phyloP scores from a whole-genome alignment of 148 eudicot species.

The Drosera capensis region DNA sequence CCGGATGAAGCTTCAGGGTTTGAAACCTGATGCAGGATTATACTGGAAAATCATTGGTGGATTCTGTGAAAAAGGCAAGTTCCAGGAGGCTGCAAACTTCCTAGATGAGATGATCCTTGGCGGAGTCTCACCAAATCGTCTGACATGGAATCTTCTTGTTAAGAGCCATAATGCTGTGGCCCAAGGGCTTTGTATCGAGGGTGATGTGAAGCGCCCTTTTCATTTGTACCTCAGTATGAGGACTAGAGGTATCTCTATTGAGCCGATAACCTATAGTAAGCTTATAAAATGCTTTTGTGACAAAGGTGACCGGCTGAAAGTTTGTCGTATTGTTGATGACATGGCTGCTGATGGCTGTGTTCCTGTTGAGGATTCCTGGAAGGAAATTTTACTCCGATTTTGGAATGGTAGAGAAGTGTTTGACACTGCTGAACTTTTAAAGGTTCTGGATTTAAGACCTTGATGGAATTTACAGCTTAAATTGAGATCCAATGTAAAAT shows the following conservation, averaged over 20 bases:
- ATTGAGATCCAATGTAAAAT: neutral
- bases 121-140: conserved; percentile 56
- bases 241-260: conserved; percentile 65
- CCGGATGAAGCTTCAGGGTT: conserved; percentile 80
- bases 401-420: conserved; percentile 35
- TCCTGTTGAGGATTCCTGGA: conserved; percentile 62
- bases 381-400: conserved; percentile 28
- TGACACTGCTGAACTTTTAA: conserved; percentile 33
- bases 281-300: conserved; percentile 41
- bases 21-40: conserved; percentile 81
- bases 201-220: conserved; percentile 47
- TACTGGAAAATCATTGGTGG: conserved; percentile 55
- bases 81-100: conserved; percentile 73
- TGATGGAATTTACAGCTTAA: conserved; percentile 5
- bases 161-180: conserved; percentile 51
- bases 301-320: conserved; percentile 55
- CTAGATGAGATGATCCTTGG: conserved; percentile 89
- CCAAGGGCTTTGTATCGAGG: conserved; percentile 45
- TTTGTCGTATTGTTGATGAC: conserved; percentile 47
- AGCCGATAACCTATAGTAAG: conserved; percentile 38
- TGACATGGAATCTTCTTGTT: conserved; percentile 76
- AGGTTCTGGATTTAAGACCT: conserved; percentile 11
- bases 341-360: conserved; percentile 80
- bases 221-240: conserved; percentile 59
- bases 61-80: conserved; percentile 38